A percentile compares a stretch with the other conserved stretches of the same genome.
These are phyloP conservation scores for Rubia tinctorum DNA, from an alignment of 305 asterid species.

Conservation along the genomic window DNA sequence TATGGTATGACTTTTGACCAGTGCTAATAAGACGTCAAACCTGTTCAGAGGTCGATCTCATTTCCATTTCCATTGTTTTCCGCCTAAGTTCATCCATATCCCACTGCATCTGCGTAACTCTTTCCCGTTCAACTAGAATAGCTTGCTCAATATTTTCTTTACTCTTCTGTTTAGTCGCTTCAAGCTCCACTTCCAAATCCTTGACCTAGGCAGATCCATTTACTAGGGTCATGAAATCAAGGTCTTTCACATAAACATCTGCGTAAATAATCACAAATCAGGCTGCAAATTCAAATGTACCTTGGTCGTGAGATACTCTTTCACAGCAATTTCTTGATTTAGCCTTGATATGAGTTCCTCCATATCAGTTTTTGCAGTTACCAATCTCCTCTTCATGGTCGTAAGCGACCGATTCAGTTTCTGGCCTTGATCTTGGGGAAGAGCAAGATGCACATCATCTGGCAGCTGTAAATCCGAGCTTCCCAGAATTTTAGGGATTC, in stretches of 20 bases:
- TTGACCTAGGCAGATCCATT: conserved; percentile 60
- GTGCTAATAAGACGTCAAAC: conserved; percentile 32
- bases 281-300: conserved; percentile 35
- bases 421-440: conserved; percentile 85
- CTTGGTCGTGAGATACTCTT: conserved; percentile 91
- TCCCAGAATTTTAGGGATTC: conserved; percentile 34
- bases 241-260: neutral
- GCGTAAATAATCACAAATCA: conserved; percentile 10
- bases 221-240: neutral
- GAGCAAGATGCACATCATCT: conserved; percentile 60
- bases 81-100: conserved; percentile 95
- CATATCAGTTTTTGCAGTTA: conserved; percentile 91
- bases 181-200: conserved; percentile 98
- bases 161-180: conserved; percentile 72
- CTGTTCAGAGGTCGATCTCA: conserved; percentile 71
- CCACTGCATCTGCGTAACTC: conserved; percentile 98
- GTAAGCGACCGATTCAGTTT: conserved; percentile 70
- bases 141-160: conserved; percentile 96
- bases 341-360: conserved; percentile 97
- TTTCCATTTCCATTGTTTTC: conserved; percentile 78
- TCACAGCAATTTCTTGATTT: conserved; percentile 91
- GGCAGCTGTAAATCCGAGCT: conserved; percentile 53
- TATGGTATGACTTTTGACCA: conserved; percentile 1
- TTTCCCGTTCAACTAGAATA: conserved; percentile 78
- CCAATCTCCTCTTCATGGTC: conserved; percentile 73